Base-by-base conservation (phyloP, 352 stramenopile species). In the Pythium biforme region DNA sequence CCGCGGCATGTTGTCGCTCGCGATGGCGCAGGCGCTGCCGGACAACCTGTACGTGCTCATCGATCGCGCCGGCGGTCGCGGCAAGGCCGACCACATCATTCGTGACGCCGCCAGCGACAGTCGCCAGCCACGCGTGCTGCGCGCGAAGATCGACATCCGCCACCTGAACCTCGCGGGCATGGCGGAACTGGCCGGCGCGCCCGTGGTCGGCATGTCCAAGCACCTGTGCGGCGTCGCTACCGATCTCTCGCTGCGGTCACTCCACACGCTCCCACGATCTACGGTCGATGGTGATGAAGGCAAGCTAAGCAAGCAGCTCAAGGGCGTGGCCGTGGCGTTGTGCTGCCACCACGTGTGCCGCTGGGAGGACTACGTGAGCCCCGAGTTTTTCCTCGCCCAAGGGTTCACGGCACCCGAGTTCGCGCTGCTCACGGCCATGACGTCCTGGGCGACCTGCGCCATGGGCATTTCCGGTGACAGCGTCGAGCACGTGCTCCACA, bases 111-210 rank as follows among this genome's bases (percentile, higher is more conserved):
- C 43, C 1, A 43, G 51, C 8, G 60, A 70, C 37, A 40, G 52
- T 31, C 48, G 61, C 5, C 70, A 75, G n/a, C 71, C 63, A 6
- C 72, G 60, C 25, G 77, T 81, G 2, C 20, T 89, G 31, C 81
- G 86, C 3, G 83, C 81, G 7, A 93, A 93, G 61, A 93, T 95
- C 46, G 86, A 93, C 53, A 92, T 95, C 70, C 86, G 86, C 22
- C 86, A 95, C 52, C 58, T 95, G 23, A 88, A 95, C 59, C 78
- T 93, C 26, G 71, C 75, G 1, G 83, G 75, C 0, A 88, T 95
- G 74, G 23, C 71, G 37, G 76, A 89, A 51, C 62, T 90, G 4
- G 29, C 43, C 0, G 56, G 77, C 46, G 77, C 75, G 31, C 68
- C 76, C 0, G 64, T 95, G 20, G 81, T 95, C 9, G 86, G 81